A percentile compares a stretch with the other conserved stretches of the same genome.
These are phyloP conservation scores for Bryoglossum gracile DNA, from an alignment of 495 filamentous ascomycete species.

Conservation along the genomic window DNA sequence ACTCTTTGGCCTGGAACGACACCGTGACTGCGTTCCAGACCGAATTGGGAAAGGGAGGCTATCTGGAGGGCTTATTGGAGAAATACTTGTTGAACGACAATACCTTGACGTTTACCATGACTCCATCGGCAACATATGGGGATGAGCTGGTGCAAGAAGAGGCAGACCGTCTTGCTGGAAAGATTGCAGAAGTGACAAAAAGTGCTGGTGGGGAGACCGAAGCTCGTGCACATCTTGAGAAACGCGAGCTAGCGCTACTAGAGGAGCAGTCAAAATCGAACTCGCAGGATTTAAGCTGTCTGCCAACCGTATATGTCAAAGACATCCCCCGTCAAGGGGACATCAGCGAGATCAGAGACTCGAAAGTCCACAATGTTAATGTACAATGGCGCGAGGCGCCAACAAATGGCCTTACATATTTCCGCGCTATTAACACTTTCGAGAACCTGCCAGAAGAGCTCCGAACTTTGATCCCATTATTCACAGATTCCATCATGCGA, in stretches of 20 bases:
- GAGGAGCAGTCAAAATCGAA: conserved; percentile 75
- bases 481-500: conserved; percentile 87
- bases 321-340: conserved; percentile 82
- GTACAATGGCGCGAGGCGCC: conserved; percentile 88
- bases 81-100: conserved; percentile 86
- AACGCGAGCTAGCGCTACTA: conserved; percentile 72
- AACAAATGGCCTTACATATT: conserved; percentile 95
- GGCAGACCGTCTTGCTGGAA: conserved; percentile 54
- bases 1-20: conserved; percentile 83
- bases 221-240: conserved; percentile 59
- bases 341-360: conserved; percentile 58
- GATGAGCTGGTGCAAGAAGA: conserved; percentile 75
- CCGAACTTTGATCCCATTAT: conserved; percentile 77
- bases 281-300: conserved; percentile 73
- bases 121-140: conserved; percentile 65
- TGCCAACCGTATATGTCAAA: conserved; percentile 77
- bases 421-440: conserved; percentile 77
- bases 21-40: conserved; percentile 73
- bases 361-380: conserved; percentile 55
- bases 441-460: conserved; percentile 78
- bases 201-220: conserved; percentile 61
- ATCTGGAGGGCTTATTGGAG: conserved; percentile 77
- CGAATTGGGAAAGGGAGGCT: conserved; percentile 60
- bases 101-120: conserved; percentile 91
- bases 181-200: conserved; percentile 61